Base-by-base conservation (phyloP, 805 yeast genomes). In the Suhomyces faveliae region DNA sequence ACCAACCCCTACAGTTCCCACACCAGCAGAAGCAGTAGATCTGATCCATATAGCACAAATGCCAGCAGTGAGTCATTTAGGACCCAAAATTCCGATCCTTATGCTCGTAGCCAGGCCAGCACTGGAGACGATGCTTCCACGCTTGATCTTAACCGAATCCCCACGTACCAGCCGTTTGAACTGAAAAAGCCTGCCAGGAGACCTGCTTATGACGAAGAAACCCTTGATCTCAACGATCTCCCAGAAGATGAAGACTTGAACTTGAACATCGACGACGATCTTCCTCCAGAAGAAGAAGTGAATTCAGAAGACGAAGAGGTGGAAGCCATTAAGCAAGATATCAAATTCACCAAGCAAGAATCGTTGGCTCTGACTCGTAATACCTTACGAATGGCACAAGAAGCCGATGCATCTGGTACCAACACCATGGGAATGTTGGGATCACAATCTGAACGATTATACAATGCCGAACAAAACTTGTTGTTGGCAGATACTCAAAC, bases 401-500 rank as follows among this genome's bases (percentile, higher is more conserved):
- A 73, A 54, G 77, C 78, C 9, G 77, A 73, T 47, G 76, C 76
- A 4, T 64, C 71, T 11, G 77, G 70, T 12, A 65, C 73, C 15
- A 91, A 92, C 62, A 86, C 97, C 0, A 68, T 92, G 52, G 97
- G 97, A 23, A 81, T 89, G 81, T 76, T 94, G 42, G 99, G 99
- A 21, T 80, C 91, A n/a, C 98, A 94, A 66, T 83, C 94, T 48
- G 97, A 90, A 62, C 76, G 89, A 42, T 73, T 94, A 53, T 87
- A 85, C 64, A 82, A 81, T 59, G 83, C 91, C 17, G 97, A 94
- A 62, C 80, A 81, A 54, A 84, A 84, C 54, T 71, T 92, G 55
- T 80, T 87, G 46, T 70, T 87, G 46, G 89, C 95, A 45, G 86
- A 84, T 49, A 84, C 89, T 3, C 96, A 90, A 63, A 87, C 88